phyloP scores from a whole-genome alignment of 495 filamentous ascomycete species.

The Wilcoxina mikolae region DNA sequence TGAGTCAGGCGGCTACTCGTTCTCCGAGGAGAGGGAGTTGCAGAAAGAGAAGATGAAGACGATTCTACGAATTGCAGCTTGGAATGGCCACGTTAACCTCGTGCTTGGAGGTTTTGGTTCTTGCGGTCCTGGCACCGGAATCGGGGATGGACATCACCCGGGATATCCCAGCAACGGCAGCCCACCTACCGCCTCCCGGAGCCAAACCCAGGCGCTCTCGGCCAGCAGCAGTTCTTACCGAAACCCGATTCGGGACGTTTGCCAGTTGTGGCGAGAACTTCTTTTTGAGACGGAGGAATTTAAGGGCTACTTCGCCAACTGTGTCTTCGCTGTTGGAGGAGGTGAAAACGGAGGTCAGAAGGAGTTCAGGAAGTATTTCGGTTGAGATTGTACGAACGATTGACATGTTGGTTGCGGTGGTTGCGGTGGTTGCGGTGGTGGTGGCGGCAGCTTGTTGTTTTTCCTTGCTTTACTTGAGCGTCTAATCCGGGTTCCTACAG shows the following conservation, averaged over 20 bases:
- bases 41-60: slow-evolving; percentile 57
- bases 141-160: slow-evolving; percentile 11
- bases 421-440: no score
- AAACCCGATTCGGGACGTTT: slow-evolving; percentile 53
- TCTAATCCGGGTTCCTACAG: no score
- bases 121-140: slow-evolving; percentile 40
- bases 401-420: no score
- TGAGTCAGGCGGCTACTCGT: slow-evolving; percentile 51
- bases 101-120: slow-evolving; percentile 56
- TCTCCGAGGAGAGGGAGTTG: slow-evolving; percentile 50
- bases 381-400: no score
- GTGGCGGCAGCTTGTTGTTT: no score
- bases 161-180: neutral
- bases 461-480: no score
- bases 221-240: slow-evolving; percentile 32
- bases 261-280: slow-evolving; percentile 52
- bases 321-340: slow-evolving; percentile 53
- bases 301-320: slow-evolving; percentile 48
- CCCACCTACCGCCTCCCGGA: neutral
- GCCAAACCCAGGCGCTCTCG: neutral
- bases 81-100: slow-evolving; percentile 42
- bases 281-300: slow-evolving; percentile 52
- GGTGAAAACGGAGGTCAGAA: slow-evolving; percentile 14
- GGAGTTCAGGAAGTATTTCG: slow-evolving; percentile 4
- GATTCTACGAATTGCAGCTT: slow-evolving; percentile 51